Percentiles rank a stretch among this genome's conserved stretches.
These are phyloP conservation scores for Coffea humblotiana DNA, from an alignment of 305 asterid genomes.

Conservation along the genomic window DNA sequence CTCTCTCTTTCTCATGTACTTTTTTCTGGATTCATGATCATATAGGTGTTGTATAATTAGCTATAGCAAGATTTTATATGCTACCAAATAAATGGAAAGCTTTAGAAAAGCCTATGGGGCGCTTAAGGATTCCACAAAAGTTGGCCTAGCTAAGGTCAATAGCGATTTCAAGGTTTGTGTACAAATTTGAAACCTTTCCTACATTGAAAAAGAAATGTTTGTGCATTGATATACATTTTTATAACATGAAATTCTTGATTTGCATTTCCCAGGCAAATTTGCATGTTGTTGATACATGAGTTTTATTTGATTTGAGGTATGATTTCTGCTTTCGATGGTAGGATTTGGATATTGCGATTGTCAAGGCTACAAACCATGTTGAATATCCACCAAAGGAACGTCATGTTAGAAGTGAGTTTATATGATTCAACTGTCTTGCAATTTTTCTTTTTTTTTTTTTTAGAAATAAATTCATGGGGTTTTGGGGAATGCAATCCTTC, in stretches of 20 bases:
- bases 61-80: neutral
- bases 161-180: conserved; percentile 76
- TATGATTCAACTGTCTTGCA: neutral
- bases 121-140: conserved; percentile 87
- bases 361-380: conserved; percentile 86
- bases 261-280: neutral
- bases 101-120: conserved; percentile 88
- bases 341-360: conserved; percentile 92
- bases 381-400: conserved; percentile 90
- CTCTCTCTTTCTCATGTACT: neutral
- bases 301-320: conserved; percentile 1
- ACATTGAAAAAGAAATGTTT: neutral
- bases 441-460: no score
- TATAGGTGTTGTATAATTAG: neutral
- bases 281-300: neutral
- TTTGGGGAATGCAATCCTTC: neutral
- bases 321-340: conserved; percentile 24
- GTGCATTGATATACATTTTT: neutral
- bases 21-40: conserved; percentile 6
- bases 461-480: neutral
- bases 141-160: conserved; percentile 89
- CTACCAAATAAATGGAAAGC: conserved; percentile 56
- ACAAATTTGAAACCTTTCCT: neutral
- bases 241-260: neutral
- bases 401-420: conserved; percentile 73